A percentile compares a stretch with the other conserved stretches of the same genome.
phyloP scores from a whole-genome alignment of 768 basidiomycete species.

The Phylloporus sp. region DNA sequence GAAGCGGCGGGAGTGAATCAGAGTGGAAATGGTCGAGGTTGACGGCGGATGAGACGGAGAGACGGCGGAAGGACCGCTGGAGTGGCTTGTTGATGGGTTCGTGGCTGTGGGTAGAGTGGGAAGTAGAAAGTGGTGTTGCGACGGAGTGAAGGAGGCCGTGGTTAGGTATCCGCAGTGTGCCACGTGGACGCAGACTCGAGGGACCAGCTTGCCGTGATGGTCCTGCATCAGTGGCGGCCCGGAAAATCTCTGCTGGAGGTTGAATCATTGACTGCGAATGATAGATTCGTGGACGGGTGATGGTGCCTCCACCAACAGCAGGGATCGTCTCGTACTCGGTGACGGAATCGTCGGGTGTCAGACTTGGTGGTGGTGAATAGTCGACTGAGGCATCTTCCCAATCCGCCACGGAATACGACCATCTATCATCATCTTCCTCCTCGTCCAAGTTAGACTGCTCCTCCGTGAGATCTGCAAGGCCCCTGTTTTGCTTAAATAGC shows the following conservation, averaged over 20 bases:
- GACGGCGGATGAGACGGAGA: slow-evolving; percentile 28
- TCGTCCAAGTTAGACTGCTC: slow-evolving; percentile 43
- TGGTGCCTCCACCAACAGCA: slow-evolving; percentile 85
- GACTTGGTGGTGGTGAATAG: slow-evolving; percentile 42
- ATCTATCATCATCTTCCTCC: slow-evolving; percentile 26
- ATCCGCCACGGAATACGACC: slow-evolving; percentile 59
- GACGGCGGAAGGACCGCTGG: slow-evolving; percentile 25
- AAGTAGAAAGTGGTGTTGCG: slow-evolving; percentile 41
- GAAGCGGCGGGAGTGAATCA: slow-evolving; percentile 32
- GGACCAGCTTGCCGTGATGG: slow-evolving; percentile 28
- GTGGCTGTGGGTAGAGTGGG: slow-evolving; percentile 14
- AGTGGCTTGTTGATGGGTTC: slow-evolving; percentile 17
- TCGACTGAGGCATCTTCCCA: slow-evolving; percentile 61
- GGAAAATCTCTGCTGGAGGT: slow-evolving; percentile 31
- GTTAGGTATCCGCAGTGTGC: slow-evolving; percentile 23
- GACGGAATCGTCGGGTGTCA: slow-evolving; percentile 38
- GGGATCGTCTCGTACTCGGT: slow-evolving; percentile 84
- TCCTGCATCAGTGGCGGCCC: slow-evolving; percentile 42
- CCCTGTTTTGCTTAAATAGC: slow-evolving; percentile 62
- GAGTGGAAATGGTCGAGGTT: slow-evolving; percentile 32
- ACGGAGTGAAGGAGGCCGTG: slow-evolving; percentile 41
- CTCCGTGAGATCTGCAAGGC: slow-evolving; percentile 78
- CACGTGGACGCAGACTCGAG: slow-evolving; percentile 9
- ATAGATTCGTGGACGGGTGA: slow-evolving; percentile 78
- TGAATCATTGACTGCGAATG: slow-evolving; percentile 81